These are phyloP conservation scores for Aspergillus aculeatinus DNA, from an alignment of 2,329 filamentous ascomycete species.

Conservation along the genomic window DNA sequence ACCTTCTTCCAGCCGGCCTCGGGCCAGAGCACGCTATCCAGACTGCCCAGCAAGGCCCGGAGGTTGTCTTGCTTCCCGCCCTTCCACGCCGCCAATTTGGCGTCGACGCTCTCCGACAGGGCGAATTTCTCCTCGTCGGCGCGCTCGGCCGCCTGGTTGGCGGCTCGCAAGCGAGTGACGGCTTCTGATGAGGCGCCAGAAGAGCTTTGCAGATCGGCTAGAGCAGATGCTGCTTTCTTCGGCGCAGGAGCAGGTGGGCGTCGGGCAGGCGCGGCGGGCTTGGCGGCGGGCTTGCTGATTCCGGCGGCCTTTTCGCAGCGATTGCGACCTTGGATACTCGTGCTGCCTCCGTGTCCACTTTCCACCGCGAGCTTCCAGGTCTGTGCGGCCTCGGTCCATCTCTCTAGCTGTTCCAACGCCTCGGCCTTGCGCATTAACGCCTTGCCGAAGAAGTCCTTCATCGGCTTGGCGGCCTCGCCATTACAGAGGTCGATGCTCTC, in stretches of 20 bases:
- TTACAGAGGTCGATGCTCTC: conserved; percentile 72
- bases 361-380: conserved; percentile 84
- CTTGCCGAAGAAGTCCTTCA: conserved; percentile 92
- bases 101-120: conserved; percentile 81
- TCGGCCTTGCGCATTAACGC: conserved; percentile 93
- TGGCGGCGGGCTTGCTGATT: conserved; percentile 54
- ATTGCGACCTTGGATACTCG: conserved; percentile 80
- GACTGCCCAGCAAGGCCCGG: conserved; percentile 77
- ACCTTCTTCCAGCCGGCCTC: conserved; percentile 96
- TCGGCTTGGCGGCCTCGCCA: conserved; percentile 70
- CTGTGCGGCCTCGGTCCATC: conserved; percentile 77
- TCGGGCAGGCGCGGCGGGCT: conserved; percentile 47
- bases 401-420: conserved; percentile 91
- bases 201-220: conserved; percentile 37
- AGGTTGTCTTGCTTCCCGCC: conserved; percentile 92
- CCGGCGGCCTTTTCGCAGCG: conserved; percentile 86
- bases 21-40: conserved; percentile 89
- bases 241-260: conserved; percentile 48
- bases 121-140: conserved; percentile 93
- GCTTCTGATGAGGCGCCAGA: conserved; percentile 63
- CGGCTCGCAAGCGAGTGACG: conserved; percentile 75
- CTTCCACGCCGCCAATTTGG: conserved; percentile 75
- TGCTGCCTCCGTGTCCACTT: conserved; percentile 78
- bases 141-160: conserved; percentile 79
- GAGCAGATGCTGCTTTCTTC: conserved; percentile 32